A percentile compares a stretch with the other conserved stretches of the same genome.
Evolutionary conservation across 1,139 yeast genomes (phyloP).

Genomic region (Geotrichum phurueaensis): DNA sequence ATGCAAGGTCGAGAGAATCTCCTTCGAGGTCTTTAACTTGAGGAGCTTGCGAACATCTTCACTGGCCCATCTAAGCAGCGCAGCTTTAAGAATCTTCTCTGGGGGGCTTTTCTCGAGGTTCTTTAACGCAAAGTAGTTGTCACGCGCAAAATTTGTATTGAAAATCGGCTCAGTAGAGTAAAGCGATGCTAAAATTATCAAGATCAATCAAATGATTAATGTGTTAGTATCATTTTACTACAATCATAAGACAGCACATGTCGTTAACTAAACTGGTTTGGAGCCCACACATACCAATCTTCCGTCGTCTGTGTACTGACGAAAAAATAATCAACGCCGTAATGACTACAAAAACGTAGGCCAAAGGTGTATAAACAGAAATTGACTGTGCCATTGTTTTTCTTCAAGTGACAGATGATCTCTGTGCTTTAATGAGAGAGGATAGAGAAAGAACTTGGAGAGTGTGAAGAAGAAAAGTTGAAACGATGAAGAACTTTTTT

Average conservation of each 20-base stretch:
- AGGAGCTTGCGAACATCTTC: conserved; percentile 65
- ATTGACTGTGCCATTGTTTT: conserved; percentile 38
- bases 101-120: conserved; percentile 57
- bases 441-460: background rate
- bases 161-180: conserved; percentile 11
- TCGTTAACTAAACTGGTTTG: background rate
- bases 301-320: conserved; percentile 57
- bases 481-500: background rate
- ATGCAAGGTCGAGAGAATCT: conserved; percentile 61
- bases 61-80: conserved; percentile 66
- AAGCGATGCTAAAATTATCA: conserved; percentile 2
- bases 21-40: conserved; percentile 67
- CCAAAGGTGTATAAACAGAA: conserved; percentile 79
- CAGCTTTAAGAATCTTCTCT: conserved; percentile 78
- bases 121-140: conserved; percentile 57
- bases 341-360: conserved; percentile 68
- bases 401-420: background rate
- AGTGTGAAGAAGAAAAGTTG: background rate
- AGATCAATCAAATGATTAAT: conserved; percentile 10
- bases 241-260: background rate
- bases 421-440: background rate
- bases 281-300: conserved; percentile 34
- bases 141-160: conserved; percentile 40
- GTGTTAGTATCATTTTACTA: background rate
- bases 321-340: conserved; percentile 72